Evolutionary conservation across 2,329 filamentous ascomycete genomes (phyloP), one percentile per base, ranked within the genome.

Genomic region (Botrytis byssoidea): DNA sequence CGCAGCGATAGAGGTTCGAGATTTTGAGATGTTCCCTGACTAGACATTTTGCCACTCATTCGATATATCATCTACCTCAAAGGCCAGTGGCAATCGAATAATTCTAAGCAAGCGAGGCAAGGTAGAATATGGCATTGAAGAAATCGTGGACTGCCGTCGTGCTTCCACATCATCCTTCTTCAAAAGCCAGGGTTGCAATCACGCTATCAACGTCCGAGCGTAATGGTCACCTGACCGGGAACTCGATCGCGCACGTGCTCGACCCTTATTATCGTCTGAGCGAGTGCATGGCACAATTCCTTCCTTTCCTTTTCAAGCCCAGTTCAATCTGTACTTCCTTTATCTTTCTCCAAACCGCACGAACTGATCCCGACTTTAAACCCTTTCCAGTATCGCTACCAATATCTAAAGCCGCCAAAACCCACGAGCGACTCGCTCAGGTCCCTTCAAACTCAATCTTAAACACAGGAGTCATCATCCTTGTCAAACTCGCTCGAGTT

Each of bases 401-500:
- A 18, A 51, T 3, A 29, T 22, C 25, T 40, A 20, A 29, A 40
- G 25, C 20, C 25, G 7, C 22, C 37, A 63, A 63, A 40, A 16
- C 20, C 64, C 22, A 40, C 32, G 16, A 22, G 22, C 9, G 35
- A 55, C 65, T 55, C 65, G 35, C 46, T 55, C 65, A n/a, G 25
- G 32, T 46, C 44, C 44, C 42, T 25, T 51, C 44, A n/a, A 51
- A 51, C 64, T n/a, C 66, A 44, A 42, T 12, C 40, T 29, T n/a
- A 57, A 69, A 69, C 66, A 42, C 48, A 67, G 65, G 46, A 35
- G 65, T 55, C 65, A 29, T 25, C 35, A 68, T 68, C 66, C 66
- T 48, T 57, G 48, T n/a, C 46, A 55, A 57, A 42, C 14, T 20
- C 25, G 14, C 7, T n/a, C 66, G 25, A 48, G 51, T 32, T 35